A percentile compares a stretch with the other conserved stretches of the same genome.
phyloP scores from a whole-genome alignment of 352 stramenopile genomes.

The Aphanomyces invadans region DNA sequence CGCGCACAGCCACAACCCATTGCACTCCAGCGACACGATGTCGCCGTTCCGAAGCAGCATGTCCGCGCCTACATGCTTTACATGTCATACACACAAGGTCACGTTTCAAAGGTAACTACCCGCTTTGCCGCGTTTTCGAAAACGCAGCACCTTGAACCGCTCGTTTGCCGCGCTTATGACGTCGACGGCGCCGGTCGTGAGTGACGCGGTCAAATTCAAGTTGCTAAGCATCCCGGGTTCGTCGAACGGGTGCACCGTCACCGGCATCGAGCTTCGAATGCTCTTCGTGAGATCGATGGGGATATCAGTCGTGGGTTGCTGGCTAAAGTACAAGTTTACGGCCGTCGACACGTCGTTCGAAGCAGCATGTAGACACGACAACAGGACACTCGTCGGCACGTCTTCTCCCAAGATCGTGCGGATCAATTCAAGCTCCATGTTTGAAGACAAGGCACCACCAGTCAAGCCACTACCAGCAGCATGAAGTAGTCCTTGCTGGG shows the following conservation, averaged over 20 bases:
- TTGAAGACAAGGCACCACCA: background rate
- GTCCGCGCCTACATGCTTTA: slow-evolving; percentile 32
- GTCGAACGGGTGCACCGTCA: slow-evolving; percentile 66
- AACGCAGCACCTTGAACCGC: slow-evolving; percentile 69
- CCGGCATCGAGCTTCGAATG: slow-evolving; percentile 32
- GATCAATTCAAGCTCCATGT: slow-evolving; percentile 72
- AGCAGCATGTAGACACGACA: slow-evolving; percentile 75
- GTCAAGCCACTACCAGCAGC: background rate
- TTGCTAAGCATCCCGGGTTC: slow-evolving; percentile 76
- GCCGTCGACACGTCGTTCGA: slow-evolving; percentile 76
- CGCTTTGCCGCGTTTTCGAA: slow-evolving; percentile 70
- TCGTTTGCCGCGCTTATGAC: slow-evolving; percentile 78
- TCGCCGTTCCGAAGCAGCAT: slow-evolving; percentile 77
- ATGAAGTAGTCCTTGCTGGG: background rate
- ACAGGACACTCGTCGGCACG: slow-evolving; percentile 76
- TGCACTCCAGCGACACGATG: slow-evolving; percentile 81
- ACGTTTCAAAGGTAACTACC: slow-evolving; percentile 19
- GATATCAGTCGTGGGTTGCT: slow-evolving; percentile 22
- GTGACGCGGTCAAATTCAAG: slow-evolving; percentile 73
- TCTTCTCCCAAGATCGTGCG: slow-evolving; percentile 81
- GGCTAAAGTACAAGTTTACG: slow-evolving; percentile 83
- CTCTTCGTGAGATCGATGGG: slow-evolving; percentile 2
- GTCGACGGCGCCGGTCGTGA: slow-evolving; percentile 64
- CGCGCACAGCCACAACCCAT: slow-evolving; percentile 71
- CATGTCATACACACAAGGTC: background rate